Conservation (phyloP, 2,329 filamentous ascomycete species). For the Talaromyces verruculosus region DNA sequence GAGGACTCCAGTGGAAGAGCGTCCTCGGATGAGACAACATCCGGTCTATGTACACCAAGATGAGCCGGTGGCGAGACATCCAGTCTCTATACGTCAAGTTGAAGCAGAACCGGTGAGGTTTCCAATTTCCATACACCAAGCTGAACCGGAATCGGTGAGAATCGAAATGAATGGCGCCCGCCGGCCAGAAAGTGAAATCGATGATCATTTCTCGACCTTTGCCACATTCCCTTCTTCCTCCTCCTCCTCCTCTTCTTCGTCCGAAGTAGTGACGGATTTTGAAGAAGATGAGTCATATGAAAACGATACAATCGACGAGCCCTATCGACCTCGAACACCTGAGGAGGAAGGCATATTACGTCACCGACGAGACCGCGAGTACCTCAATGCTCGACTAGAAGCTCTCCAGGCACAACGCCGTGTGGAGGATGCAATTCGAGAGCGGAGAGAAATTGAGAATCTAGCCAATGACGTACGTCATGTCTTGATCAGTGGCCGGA, state of each 20-base stretch:
- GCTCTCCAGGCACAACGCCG: conserved; percentile 5
- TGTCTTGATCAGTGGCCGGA: background rate
- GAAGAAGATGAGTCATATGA: conserved; percentile 7
- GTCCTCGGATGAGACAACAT: conserved; percentile 2
- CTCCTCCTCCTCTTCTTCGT: conserved; percentile 3
- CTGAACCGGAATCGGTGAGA: background rate
- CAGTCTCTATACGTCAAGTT: background rate
- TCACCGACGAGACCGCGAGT: background rate
- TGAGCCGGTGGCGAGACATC: background rate
- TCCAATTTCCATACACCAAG: background rate
- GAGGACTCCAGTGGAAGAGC: conserved; percentile 11
- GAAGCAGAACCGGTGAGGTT: background rate
- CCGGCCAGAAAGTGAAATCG: background rate
- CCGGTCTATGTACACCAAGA: background rate
- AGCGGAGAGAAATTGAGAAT: conserved; percentile 7
- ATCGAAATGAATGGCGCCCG: conserved; percentile 1
- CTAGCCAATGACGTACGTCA: conserved; percentile 4
- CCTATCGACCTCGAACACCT: background rate
- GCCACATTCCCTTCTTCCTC: conserved; percentile 5
- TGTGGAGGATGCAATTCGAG: conserved; percentile 1
- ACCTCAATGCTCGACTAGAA: conserved; percentile 7
- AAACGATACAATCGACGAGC: background rate
- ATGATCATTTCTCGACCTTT: conserved; percentile 9
- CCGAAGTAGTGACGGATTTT: background rate
- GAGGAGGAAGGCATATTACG: background rate